Evolutionary conservation across 176 grass and related monocot genomes (phyloP).

Genomic region (Miscanthus lutarioriparius): DNA sequence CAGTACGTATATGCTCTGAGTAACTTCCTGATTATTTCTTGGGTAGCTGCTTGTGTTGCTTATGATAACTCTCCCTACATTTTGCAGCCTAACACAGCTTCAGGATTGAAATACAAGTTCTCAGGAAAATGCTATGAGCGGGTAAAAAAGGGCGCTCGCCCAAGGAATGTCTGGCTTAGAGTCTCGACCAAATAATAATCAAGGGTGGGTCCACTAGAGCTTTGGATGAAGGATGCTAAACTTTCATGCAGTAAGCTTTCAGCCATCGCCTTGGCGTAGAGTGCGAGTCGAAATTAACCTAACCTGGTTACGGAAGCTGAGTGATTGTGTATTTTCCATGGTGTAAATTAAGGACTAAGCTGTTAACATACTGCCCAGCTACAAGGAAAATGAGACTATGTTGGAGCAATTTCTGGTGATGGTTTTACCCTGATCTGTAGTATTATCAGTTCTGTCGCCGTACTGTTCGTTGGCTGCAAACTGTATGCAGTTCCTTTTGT

Average conservation of each 20-base stretch:
- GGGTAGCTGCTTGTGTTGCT: not conserved
- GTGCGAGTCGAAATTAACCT: not conserved
- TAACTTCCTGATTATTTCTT: not conserved
- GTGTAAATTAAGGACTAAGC: not conserved
- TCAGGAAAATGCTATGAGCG: constrained; percentile 51
- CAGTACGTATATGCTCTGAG: constrained; percentile 22
- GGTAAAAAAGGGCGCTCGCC: not conserved
- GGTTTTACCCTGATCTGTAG: not conserved
- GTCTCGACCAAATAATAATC: constrained; percentile 33
- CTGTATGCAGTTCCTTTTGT: not conserved
- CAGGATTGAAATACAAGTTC: constrained; percentile 36
- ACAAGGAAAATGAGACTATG: not conserved
- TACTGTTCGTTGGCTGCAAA: not conserved
- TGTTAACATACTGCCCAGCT: not conserved
- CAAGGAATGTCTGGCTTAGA: constrained; percentile 29
- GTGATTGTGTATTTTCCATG: not conserved
- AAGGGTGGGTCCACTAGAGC: not conserved
- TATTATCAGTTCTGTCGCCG: not conserved
- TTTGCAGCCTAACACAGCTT: constrained; percentile 26
- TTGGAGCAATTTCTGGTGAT: not conserved
- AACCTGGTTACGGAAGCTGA: not conserved
- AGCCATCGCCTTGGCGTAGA: not conserved
- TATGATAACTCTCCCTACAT: not conserved
- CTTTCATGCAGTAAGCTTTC: constrained; percentile 8
- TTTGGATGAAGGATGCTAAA: constrained; percentile 17